Evolutionary conservation across 2,329 filamentous ascomycete genomes (phyloP), one percentile per base, ranked within the genome.

Genomic region (Periglandula ipomoeae): DNA sequence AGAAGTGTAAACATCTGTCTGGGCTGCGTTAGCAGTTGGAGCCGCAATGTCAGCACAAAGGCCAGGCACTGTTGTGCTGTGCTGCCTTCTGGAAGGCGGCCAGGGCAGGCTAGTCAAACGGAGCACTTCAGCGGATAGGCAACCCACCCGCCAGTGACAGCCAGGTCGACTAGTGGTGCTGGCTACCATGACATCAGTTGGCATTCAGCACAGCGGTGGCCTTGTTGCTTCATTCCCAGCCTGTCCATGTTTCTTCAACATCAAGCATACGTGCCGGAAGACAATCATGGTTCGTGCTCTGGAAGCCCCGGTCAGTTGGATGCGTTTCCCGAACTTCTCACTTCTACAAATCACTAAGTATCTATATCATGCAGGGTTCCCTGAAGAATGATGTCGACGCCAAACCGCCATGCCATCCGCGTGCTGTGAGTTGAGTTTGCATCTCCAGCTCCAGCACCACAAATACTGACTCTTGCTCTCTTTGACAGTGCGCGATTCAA

Each of bases 381-480:
- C 65, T 84, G 13, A 81, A 88, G 58, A 76, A 86, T 60, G 87
- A 90, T 64, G 66, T 94, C 32, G 79, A 79, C 51, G 78, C 79
- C 32, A 79, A 87, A 59, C 87, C 88, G 53, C 85, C 90, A 22
- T 96, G 90, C 62, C 89, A 95, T 71, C 80, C 89, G 50, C 79
- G 85, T 61, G 91, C 90, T 53, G 85, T 89, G 70, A 66, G 84
- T 62, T 52, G 17, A 35, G 9, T 44, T 43, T 30, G n/a, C 45
- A 10, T 34, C n/a, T 24, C 13, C 6, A 9, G 10, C 6, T 11
- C 22, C 43, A 41, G 11, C 19, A 23, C 22, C 7, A 23, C 17
- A n/a, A 9, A 38, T 42, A 24, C 46, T 54, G 35, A 60, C 43
- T 34, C 15, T n/a, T 30, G 24, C n/a, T 23, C 6, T 34, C 27